A percentile compares a stretch with the other conserved stretches of the same genome.
These are phyloP conservation scores for Coemansia sp. DNA, from an alignment of 192 early-diverging fungal genomes.

Conservation along the genomic window DNA sequence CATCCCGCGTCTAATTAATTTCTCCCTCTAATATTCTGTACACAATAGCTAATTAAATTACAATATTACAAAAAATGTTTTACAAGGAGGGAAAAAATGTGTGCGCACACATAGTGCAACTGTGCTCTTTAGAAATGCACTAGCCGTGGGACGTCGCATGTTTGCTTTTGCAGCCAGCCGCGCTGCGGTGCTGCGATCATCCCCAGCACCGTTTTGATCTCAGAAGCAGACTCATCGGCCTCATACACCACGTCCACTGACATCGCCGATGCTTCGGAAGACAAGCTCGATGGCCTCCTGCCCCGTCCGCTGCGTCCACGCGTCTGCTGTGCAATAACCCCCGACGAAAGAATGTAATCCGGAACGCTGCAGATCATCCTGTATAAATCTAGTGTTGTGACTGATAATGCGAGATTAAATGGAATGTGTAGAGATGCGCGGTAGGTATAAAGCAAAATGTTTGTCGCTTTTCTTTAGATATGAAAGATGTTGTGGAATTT, in stretches of 20 bases:
- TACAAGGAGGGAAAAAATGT: constrained; percentile 5
- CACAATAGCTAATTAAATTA: not conserved
- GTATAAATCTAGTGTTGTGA: too few species aligned
- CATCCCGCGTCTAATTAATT: constrained; percentile 26
- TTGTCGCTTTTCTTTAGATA: not conserved
- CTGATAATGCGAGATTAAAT: too few species aligned
- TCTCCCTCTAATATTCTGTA: too few species aligned
- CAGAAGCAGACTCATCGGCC: constrained; percentile 5
- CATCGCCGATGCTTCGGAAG: constrained; percentile 15
- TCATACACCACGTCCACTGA: constrained; percentile 1
- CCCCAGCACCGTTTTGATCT: constrained; percentile 49
- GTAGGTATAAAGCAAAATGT: too few species aligned
- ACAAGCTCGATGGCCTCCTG: constrained; percentile 23
- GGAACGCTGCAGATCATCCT: constrained; percentile 22
- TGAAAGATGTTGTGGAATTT: too few species aligned
- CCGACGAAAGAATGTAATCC: constrained; percentile 44
- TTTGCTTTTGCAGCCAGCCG: constrained; percentile 22
- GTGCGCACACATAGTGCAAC: not conserved
- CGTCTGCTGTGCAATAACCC: constrained; percentile 41
- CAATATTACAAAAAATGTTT: constrained; percentile 10
- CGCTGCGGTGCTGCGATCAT: constrained; percentile 33
- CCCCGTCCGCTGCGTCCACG: constrained; percentile 12
- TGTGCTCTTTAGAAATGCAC: constrained; percentile 31
- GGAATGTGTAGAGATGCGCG: too few species aligned
- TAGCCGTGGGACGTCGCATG: constrained; percentile 36